phyloP scores from a whole-genome alignment of 495 filamentous ascomycete species.

The Penicillium paradoxum region DNA sequence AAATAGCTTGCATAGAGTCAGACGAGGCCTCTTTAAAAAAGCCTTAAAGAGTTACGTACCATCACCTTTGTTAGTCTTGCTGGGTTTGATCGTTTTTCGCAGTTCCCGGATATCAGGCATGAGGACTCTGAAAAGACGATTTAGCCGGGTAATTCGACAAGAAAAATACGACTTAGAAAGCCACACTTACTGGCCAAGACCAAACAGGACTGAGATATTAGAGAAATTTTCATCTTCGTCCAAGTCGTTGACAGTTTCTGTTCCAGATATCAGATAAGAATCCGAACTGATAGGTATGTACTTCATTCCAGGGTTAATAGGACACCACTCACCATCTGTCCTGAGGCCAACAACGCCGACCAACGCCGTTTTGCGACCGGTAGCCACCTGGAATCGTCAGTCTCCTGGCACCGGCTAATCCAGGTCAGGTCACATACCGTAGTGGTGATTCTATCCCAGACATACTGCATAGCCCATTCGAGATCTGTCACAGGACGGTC shows the following conservation, averaged over 20 bases:
- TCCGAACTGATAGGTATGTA: too few species aligned
- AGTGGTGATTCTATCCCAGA: slow-evolving; percentile 91
- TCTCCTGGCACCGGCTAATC: background rate
- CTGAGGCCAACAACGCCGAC: slow-evolving; percentile 78
- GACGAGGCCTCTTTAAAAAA: too few species aligned
- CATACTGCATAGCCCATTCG: slow-evolving; percentile 84
- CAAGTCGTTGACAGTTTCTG: slow-evolving; percentile 66
- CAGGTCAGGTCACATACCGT: slow-evolving; percentile 47
- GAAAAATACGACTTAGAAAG: background rate
- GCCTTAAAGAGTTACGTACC: slow-evolving; percentile 33
- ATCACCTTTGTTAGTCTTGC: slow-evolving; percentile 69
- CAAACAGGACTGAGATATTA: slow-evolving; percentile 69
- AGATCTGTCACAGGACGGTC: slow-evolving; percentile 78
- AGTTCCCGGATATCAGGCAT: slow-evolving; percentile 65
- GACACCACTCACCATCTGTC: slow-evolving; percentile 56
- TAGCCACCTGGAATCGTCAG: slow-evolving; percentile 54
- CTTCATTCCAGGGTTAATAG: background rate
- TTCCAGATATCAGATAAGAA: slow-evolving; percentile 4
- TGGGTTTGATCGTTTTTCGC: slow-evolving; percentile 57
- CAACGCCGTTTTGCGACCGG: slow-evolving; percentile 73
- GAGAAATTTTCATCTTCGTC: slow-evolving; percentile 61
- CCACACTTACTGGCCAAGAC: slow-evolving; percentile 57
- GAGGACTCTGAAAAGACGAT: slow-evolving; percentile 46
- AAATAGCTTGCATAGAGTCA: slow-evolving; percentile 54
- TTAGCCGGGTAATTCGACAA: background rate